phyloP scores from a whole-genome alignment of 495 filamentous ascomycete species.

The Penicillium turbatum region DNA sequence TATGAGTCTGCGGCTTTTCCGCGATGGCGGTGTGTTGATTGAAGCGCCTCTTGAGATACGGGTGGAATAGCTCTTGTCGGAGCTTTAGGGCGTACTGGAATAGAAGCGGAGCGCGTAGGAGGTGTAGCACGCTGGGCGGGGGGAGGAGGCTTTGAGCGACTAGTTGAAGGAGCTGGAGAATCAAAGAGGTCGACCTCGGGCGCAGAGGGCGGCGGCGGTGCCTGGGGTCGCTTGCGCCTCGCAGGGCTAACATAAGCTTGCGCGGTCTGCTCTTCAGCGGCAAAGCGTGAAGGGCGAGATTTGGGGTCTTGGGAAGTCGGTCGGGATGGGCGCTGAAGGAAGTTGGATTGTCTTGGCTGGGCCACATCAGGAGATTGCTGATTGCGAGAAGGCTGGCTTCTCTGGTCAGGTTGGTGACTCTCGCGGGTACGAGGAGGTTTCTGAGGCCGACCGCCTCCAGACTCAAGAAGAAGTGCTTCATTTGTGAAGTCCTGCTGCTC shows the following conservation, averaged over 20 bases:
- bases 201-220: constrained; percentile 38
- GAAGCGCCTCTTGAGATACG: constrained; percentile 61
- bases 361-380: constrained; percentile 40
- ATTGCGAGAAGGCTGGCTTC: constrained; percentile 32
- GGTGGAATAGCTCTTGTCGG: constrained; percentile 62
- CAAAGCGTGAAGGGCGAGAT: constrained; percentile 61
- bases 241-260: constrained; percentile 90
- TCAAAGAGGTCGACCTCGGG: constrained; percentile 57
- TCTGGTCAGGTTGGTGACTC: constrained; percentile 17
- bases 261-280: constrained; percentile 73
- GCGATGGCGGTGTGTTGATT: constrained; percentile 69
- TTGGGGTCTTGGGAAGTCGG: constrained; percentile 48
- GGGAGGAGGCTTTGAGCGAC: constrained; percentile 26
- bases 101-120: constrained; percentile 23
- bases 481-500: constrained; percentile 59
- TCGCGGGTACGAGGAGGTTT: constrained; percentile 35
- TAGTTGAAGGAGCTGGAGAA: constrained; percentile 35
- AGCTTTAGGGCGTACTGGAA: constrained; percentile 47
- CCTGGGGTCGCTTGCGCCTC: constrained; percentile 63
- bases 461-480: constrained; percentile 88
- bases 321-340: constrained; percentile 41
- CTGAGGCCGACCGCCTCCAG: constrained; percentile 41
- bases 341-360: constrained; percentile 30
- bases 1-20: constrained; percentile 79
- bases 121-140: constrained; percentile 28